Percentiles rank a stretch among this genome's conserved stretches.
These are phyloP conservation scores for Kazachstania martiniae DNA, from an alignment of 805 yeast species.

Conservation along the genomic window DNA sequence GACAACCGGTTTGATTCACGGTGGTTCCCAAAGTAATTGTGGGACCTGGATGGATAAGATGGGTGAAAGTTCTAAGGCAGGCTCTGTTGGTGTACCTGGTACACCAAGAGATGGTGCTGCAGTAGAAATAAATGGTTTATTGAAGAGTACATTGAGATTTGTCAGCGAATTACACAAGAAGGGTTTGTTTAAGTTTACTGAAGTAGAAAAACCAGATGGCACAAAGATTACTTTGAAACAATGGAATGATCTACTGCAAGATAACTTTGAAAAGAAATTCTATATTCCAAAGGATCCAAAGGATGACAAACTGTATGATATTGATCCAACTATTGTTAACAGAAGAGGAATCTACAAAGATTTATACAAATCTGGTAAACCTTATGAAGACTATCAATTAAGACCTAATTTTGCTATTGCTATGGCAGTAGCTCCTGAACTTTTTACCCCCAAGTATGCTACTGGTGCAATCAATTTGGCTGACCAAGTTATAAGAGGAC, in stretches of 20 bases:
- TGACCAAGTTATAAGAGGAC: constrained; percentile 70
- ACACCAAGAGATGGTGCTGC: constrained; percentile 98
- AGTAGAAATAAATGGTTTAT: constrained; percentile 77
- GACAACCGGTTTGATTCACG: constrained; percentile 77
- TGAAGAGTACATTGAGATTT: constrained; percentile 78
- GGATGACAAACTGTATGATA: constrained; percentile 50
- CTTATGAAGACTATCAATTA: constrained; percentile 87
- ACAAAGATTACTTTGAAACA: constrained; percentile 41
- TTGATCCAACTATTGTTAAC: constrained; percentile 59
- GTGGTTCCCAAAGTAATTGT: constrained; percentile 88
- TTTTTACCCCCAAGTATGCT: constrained; percentile 57
- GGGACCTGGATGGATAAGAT: constrained; percentile 99
- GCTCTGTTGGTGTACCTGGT: constrained; percentile 87
- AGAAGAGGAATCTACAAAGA: constrained; percentile 94
- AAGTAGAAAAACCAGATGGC: constrained; percentile 54
- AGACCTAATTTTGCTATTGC: constrained; percentile 91
- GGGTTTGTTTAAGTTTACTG: constrained; percentile 46
- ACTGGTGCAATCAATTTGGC: constrained; percentile 57
- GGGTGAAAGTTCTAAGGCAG: constrained; percentile 87
- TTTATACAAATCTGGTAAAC: constrained; percentile 67
- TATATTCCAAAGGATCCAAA: constrained; percentile 58
- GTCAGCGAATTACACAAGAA: constrained; percentile 45
- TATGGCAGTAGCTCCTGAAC: constrained; percentile 88
- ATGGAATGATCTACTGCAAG: constrained; percentile 65
- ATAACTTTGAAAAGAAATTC: constrained; percentile 69